Evolutionary conservation across 139 green algal genomes (phyloP), one percentile per base, ranked within the genome.

Genomic region (Picochlorum sp.): DNA sequence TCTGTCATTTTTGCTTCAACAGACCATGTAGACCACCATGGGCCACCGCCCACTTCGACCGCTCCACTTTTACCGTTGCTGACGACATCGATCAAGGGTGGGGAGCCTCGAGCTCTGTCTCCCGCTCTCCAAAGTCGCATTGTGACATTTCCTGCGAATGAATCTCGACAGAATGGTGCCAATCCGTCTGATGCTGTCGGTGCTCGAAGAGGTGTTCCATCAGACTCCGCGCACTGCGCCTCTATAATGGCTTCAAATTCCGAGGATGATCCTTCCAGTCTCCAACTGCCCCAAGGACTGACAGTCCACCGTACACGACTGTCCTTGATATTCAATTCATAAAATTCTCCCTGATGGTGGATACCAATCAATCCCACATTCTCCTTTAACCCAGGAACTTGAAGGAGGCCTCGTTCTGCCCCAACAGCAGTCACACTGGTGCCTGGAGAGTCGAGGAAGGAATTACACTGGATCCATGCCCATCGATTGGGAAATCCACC

Each of bases 391-490:
- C 81, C 81, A 4, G 81, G 82, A 23, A 95, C 38, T 5, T 84
- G 76, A 41, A 90, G 59, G 20, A 84, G 51, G 47, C 76, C 73
- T 6, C 79, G 51, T 49, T 61, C 57, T 6, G 78, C 78, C 51
- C 90, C 90, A 15, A 95, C 91, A 13, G 85, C 84, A 10, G 91
- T 97, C 10, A 97, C 63, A 32, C 80, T 83, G 8, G 92, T 67
- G 4, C 82, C 78, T 3, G 80, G 72, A 26, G 57, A 70, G 74
- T 70, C 77, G 72, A 89, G 74, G 70, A 96, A 98, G 1, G 77
- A 80, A 73, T 97, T 97, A 81, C 92, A 97, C 74, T 96, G 87
- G 8, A 93, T 56, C 91, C 91, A 97, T 65, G 85, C 86, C 91
- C 91, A 97, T 57, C 82, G 86, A 24, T 69, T 78, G 2, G 93